Conservation (phyloP, 495 filamentous ascomycete genomes). For the Trichoderma asperelloides region DNA sequence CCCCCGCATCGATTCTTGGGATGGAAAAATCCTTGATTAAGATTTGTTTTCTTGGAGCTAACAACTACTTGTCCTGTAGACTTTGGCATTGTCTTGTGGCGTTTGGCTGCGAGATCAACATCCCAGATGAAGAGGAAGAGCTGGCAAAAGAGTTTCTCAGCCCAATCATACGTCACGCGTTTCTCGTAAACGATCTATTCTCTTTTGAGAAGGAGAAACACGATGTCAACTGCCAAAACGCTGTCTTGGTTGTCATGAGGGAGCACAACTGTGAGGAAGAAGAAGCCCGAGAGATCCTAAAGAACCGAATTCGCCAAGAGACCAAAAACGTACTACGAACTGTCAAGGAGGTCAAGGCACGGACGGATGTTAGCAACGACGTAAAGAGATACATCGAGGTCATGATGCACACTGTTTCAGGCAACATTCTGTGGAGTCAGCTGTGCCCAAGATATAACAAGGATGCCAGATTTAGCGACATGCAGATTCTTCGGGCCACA, state of each 20-base stretch:
- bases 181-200: conserved; percentile 26
- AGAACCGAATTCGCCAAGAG: conserved; percentile 7
- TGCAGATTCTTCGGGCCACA: too few relatives aligned
- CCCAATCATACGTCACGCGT: conserved; percentile 19
- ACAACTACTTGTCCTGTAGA: background rate
- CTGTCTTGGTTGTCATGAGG: conserved; percentile 29
- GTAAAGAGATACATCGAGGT: conserved; percentile 20
- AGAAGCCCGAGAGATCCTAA: conserved; percentile 19
- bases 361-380: background rate
- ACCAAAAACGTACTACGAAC: background rate
- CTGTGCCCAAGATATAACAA: conserved; percentile 22
- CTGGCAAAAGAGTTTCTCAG: conserved; percentile 14
- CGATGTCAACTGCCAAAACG: conserved; percentile 24
- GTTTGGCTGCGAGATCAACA: background rate
- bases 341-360: conserved; percentile 9
- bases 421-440: conserved; percentile 27
- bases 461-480: too few relatives aligned
- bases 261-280: conserved; percentile 19
- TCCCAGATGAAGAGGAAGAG: background rate
- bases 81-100: background rate
- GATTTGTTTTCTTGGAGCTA: too few relatives aligned
- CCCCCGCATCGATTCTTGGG: background rate
- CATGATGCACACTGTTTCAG: conserved; percentile 16
- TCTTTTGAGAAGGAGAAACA: conserved; percentile 25
- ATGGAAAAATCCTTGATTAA: background rate